These are phyloP conservation scores for Penicillium arizonense DNA, from an alignment of 495 filamentous ascomycete species.

Conservation along the genomic window DNA sequence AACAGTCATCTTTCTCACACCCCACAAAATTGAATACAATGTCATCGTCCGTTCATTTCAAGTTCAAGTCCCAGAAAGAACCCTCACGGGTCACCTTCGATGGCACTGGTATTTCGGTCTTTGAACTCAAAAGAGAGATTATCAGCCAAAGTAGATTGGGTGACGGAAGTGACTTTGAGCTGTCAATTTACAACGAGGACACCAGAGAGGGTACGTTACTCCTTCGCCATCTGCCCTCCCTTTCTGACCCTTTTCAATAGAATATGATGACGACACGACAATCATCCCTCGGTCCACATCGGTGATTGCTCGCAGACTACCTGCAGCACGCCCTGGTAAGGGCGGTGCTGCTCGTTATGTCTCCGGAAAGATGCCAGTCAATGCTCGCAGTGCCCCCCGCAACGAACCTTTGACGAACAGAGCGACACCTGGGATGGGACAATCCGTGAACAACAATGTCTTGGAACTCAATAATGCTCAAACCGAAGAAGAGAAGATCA, in stretches of 20 bases:
- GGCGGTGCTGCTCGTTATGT: slow-evolving; percentile 94
- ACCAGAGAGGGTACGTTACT: slow-evolving; percentile 73
- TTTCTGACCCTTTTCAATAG: slow-evolving; percentile 43
- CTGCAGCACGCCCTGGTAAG: slow-evolving; percentile 73
- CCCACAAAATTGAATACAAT: slow-evolving; percentile 61
- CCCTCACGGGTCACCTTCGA: slow-evolving; percentile 93
- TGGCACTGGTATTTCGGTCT: slow-evolving; percentile 96
- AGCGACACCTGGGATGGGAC: slow-evolving; percentile 33
- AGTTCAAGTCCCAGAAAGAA: slow-evolving; percentile 99
- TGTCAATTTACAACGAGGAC: slow-evolving; percentile 89
- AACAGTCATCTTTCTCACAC: slow-evolving; percentile 28
- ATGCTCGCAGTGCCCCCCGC: slow-evolving; percentile 76
- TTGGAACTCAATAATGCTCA: slow-evolving; percentile 66
- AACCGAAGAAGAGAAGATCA: slow-evolving; percentile 88
- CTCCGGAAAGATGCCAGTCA: slow-evolving; percentile 92
- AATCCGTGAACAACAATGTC: slow-evolving; percentile 52
- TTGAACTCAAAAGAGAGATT: slow-evolving; percentile 97
- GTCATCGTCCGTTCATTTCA: slow-evolving; percentile 99
- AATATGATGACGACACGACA: slow-evolving; percentile 94
- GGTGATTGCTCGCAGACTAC: slow-evolving; percentile 85
- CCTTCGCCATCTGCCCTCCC: background rate
- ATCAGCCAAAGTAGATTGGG: slow-evolving; percentile 91
- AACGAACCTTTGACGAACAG: slow-evolving; percentile 62
- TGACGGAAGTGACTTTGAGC: slow-evolving; percentile 95
- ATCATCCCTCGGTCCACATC: slow-evolving; percentile 93